A percentile compares a stretch with the other conserved stretches of the same genome.
Conservation (phyloP, 2,329 filamentous ascomycete genomes). For the Purpureocillium lavendulum region DNA sequence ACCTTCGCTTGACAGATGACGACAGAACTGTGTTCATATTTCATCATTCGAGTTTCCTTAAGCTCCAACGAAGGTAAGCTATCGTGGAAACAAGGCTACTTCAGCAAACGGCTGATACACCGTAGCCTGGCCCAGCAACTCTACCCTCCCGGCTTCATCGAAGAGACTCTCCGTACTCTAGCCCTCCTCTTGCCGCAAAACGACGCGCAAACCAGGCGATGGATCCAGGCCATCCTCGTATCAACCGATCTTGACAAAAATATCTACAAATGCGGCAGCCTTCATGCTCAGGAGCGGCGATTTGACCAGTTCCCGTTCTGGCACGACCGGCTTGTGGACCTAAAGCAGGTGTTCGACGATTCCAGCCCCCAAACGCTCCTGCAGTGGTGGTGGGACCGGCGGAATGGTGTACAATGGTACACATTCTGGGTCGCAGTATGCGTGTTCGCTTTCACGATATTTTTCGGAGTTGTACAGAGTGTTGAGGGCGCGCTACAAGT, state of each 20-base stretch:
- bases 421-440: constrained; percentile 34
- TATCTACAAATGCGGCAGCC: constrained; percentile 16
- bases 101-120: constrained; percentile 5
- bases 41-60: constrained; percentile 28
- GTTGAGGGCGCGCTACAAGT: constrained; percentile 33
- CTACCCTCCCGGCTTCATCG: constrained; percentile 4
- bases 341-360: constrained; percentile 34
- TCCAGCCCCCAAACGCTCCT: constrained; percentile 19
- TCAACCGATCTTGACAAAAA: constrained; percentile 15
- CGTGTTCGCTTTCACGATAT: constrained; percentile 17
- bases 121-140: no score
- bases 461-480: constrained; percentile 32
- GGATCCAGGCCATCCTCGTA: constrained; percentile 11
- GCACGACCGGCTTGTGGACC: constrained; percentile 30
- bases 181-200: background rate
- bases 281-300: constrained; percentile 16
- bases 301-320: constrained; percentile 27
- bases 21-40: constrained; percentile 30
- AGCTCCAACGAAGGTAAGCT: constrained; percentile 4
- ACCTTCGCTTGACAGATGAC: constrained; percentile 28
- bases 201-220: background rate
- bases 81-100: no score
- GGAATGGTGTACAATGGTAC: constrained; percentile 34
- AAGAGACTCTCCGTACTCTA: background rate
- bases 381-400: constrained; percentile 33